Percentiles rank a stretch among this genome's conserved stretches.
Evolutionary conservation across 2,329 filamentous ascomycete species (phyloP).

Genomic region (Endoconidiophora laricicola): DNA sequence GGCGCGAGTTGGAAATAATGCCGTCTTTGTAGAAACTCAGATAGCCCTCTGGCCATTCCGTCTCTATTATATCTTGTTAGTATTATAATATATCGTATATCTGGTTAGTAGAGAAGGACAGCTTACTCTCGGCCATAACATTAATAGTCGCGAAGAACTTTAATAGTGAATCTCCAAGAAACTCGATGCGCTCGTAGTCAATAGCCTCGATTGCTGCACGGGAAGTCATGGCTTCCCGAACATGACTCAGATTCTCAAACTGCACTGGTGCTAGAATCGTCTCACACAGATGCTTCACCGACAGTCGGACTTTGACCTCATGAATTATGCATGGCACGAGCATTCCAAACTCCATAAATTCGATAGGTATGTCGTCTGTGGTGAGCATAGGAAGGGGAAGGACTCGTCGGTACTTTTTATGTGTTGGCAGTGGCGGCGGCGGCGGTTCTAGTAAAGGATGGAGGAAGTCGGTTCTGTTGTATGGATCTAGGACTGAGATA

Average conservation of each 20-base stretch:
- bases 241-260: constrained; percentile 35
- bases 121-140: constrained; percentile 36
- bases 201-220: constrained; percentile 39
- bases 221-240: constrained; percentile 55
- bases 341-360: constrained; percentile 33
- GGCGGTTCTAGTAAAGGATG: constrained; percentile 21
- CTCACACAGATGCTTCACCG: constrained; percentile 40
- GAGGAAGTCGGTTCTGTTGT: constrained; percentile 42
- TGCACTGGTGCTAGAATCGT: constrained; percentile 24
- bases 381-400: constrained; percentile 32
- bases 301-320: constrained; percentile 46
- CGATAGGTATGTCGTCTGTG: constrained; percentile 30
- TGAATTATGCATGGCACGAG: constrained; percentile 60
- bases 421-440: constrained; percentile 17
- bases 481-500: constrained; percentile 31
- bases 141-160: constrained; percentile 58
- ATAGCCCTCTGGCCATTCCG: constrained; percentile 58
- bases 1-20: constrained; percentile 58
- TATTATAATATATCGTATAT: constrained; percentile 5
- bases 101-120: no score
- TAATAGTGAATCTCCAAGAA: constrained; percentile 68
- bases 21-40: constrained; percentile 51
- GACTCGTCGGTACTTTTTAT: constrained; percentile 27
- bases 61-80: constrained; percentile 27
- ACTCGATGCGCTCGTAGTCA: constrained; percentile 75